Conservation (phyloP, 2,329 filamentous ascomycete genomes). For the Paraconiothyrium sp. region DNA sequence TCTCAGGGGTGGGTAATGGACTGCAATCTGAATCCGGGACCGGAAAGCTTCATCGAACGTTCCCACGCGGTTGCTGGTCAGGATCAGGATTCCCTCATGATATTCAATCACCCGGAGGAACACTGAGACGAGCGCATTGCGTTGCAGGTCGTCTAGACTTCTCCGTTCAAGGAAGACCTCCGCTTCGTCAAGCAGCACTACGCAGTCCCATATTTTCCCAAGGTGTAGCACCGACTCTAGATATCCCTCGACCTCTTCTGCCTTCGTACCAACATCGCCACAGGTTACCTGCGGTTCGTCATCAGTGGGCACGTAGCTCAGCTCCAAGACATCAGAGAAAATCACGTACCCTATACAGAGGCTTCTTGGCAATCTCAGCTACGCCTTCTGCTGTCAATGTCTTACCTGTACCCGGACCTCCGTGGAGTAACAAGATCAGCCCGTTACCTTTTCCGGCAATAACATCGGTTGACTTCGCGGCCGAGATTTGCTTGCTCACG, state of each 20-base stretch:
- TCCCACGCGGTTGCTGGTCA: conserved; percentile 54
- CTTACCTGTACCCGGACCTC: conserved; percentile 37
- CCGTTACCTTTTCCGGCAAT: conserved; percentile 55
- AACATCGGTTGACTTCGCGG: conserved; percentile 43
- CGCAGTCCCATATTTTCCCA: conserved; percentile 55
- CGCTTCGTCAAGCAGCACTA: conserved; percentile 54
- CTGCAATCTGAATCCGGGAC: conserved; percentile 53
- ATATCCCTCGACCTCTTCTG: conserved; percentile 25
- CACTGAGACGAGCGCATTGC: conserved; percentile 33
- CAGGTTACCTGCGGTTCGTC: conserved; percentile 6
- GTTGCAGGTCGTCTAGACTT: conserved; percentile 21
- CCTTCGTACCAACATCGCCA: conserved; percentile 22
- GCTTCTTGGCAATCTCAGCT: conserved; percentile 20
- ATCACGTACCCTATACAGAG: conserved; percentile 32
- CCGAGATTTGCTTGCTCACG: conserved; percentile 26
- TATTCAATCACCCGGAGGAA: conserved; percentile 53
- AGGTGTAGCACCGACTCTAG: conserved; percentile 22
- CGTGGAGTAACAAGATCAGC: conserved; percentile 39
- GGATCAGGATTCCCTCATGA: conserved; percentile 54
- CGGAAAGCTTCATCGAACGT: conserved; percentile 53
- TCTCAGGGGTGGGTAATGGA: conserved; percentile 57
- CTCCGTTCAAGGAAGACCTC: conserved; percentile 66
- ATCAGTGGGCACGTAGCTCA: neutral
- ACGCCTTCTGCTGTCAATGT: conserved; percentile 23
- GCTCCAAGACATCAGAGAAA: conserved; percentile 36